Conservation (phyloP, 2,329 filamentous ascomycete species). For the Hypoxylon sp. region DNA sequence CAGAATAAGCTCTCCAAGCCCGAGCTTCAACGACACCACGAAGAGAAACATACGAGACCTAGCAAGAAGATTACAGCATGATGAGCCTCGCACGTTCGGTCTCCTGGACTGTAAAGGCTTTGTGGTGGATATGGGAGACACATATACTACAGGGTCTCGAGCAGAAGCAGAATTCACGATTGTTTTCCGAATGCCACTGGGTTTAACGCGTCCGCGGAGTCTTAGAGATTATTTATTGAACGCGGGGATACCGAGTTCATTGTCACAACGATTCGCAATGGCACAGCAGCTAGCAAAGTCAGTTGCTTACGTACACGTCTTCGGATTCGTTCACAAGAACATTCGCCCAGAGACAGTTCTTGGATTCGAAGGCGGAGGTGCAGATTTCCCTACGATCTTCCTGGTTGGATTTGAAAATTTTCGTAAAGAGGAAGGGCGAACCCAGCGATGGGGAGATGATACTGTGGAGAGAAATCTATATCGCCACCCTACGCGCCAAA, state of each 20-base stretch:
- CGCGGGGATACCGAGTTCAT: no score
- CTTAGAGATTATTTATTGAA: no score
- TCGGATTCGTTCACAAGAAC: slow-evolving; percentile 1
- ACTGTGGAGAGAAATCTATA: slow-evolving; percentile 37
- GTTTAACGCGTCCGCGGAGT: no score
- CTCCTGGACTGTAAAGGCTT: not conserved
- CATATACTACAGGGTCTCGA: no score
- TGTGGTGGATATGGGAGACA: no score
- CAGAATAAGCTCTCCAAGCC: no score
- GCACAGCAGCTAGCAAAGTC: not conserved
- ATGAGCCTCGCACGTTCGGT: not conserved
- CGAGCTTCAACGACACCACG: no score
- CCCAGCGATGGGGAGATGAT: slow-evolving; percentile 20
- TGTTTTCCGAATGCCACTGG: not conserved
- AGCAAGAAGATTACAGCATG: not conserved
- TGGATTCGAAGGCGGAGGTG: not conserved
- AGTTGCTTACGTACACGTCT: not conserved
- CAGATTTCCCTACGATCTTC: not conserved
- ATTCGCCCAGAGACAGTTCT: slow-evolving; percentile 1
- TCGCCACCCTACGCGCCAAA: slow-evolving; percentile 38
- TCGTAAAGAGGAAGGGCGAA: slow-evolving; percentile 25
- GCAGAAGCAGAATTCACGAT: not conserved
- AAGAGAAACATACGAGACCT: no score
- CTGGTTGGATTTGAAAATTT: slow-evolving; percentile 36
- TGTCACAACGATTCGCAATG: not conserved